Percentiles rank a stretch among this genome's conserved stretches.
These are phyloP conservation scores for Colletotrichum chlorophyti DNA, from an alignment of 2,329 filamentous ascomycete species.

Conservation along the genomic window DNA sequence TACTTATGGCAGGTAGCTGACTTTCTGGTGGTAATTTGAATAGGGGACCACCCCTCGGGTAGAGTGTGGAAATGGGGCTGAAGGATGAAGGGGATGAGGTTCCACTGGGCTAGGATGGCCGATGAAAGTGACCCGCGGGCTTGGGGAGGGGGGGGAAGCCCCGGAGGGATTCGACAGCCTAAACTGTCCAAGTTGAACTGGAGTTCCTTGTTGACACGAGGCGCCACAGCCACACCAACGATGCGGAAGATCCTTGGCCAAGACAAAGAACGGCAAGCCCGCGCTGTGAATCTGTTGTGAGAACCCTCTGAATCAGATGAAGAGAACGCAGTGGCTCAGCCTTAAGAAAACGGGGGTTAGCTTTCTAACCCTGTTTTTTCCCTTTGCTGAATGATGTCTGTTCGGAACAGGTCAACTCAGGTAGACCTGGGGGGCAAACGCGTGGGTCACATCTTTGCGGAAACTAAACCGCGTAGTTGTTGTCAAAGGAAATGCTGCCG, in stretches of 20 bases:
- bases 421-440: too few species aligned
- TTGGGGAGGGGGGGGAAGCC: not conserved
- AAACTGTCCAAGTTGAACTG: slow-evolving; percentile 10
- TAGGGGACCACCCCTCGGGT: slow-evolving; percentile 23
- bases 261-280: slow-evolving; percentile 7
- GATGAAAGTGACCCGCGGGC: slow-evolving; percentile 2
- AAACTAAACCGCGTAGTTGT: too few species aligned
- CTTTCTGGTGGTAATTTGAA: slow-evolving; percentile 6
- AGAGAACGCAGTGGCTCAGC: not conserved
- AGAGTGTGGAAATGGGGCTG: slow-evolving; percentile 21
- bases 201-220: slow-evolving; percentile 11
- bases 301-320: too few species aligned
- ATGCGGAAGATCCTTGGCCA: slow-evolving; percentile 13
- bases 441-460: too few species aligned
- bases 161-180: too few species aligned
- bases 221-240: slow-evolving; percentile 21
- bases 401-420: too few species aligned
- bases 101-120: slow-evolving; percentile 20
- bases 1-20: slow-evolving; percentile 2
- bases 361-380: too few species aligned
- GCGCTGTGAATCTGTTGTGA: too few species aligned
- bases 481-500: too few species aligned
- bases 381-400: too few species aligned
- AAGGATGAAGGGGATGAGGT: slow-evolving; percentile 18
- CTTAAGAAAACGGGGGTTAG: not conserved